These are phyloP conservation scores for Erodium maritimum DNA, from an alignment of 345 rosid species.

Conservation along the genomic window DNA sequence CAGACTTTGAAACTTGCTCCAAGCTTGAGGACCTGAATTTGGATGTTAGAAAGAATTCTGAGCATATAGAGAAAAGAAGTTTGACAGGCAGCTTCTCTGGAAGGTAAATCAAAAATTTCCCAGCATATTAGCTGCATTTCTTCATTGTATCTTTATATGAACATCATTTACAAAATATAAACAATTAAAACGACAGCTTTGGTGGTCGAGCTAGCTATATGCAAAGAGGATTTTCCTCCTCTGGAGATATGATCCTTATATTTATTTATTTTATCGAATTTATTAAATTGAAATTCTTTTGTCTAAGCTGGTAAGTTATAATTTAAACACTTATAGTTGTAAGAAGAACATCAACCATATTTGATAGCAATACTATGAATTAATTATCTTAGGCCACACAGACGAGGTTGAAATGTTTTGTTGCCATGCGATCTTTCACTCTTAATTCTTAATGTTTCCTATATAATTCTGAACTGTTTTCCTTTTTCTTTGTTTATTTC, in stretches of 20 bases:
- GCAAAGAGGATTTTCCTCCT: neutral
- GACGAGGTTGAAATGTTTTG: too few species aligned
- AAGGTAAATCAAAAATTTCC: conserved; percentile 23
- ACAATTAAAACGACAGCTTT: too few species aligned
- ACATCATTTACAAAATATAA: neutral
- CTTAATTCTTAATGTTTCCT: too few species aligned
- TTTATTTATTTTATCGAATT: too few species aligned
- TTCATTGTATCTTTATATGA: neutral
- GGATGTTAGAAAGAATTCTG: conserved; percentile 45
- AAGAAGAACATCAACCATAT: neutral
- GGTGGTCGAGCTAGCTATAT: neutral
- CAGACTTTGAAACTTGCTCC: conserved; percentile 61
- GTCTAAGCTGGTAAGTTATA: neutral
- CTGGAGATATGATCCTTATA: neutral
- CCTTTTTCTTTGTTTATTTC: too few species aligned
- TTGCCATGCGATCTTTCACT: too few species aligned
- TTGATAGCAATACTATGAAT: too few species aligned
- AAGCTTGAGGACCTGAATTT: conserved; percentile 65
- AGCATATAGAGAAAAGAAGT: conserved; percentile 21
- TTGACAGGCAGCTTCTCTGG: conserved; percentile 14
- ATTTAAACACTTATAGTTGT: neutral
- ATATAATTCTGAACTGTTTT: too few species aligned
- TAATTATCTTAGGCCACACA: too few species aligned
- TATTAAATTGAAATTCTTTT: neutral
- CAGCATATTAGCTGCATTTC: neutral